A percentile compares a stretch with the other conserved stretches of the same genome.
Evolutionary conservation across 768 basidiomycete genomes (phyloP).

Genomic region (Mycena alexandri): DNA sequence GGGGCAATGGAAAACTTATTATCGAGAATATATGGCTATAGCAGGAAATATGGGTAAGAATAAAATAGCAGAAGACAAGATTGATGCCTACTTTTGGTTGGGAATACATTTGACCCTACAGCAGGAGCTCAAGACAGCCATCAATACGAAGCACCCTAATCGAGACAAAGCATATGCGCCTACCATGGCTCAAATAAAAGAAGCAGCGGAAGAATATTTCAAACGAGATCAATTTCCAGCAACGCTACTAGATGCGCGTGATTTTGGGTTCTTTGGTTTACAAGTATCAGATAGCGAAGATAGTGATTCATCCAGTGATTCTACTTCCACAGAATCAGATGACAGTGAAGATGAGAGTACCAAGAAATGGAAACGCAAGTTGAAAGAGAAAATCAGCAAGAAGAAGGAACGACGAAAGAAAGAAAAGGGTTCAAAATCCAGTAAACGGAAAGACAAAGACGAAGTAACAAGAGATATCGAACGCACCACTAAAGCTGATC

Average conservation of each 20-base stretch:
- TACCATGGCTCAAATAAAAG: neutral
- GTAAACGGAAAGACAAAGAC: neutral
- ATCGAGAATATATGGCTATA: conserved; percentile 2
- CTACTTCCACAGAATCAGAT: neutral
- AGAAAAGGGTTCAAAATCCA: too few species aligned
- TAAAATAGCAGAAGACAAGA: neutral
- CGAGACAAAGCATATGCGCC: conserved; percentile 3
- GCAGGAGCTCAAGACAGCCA: neutral
- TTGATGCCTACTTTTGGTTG: conserved; percentile 9
- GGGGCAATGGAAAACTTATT: conserved; percentile 17
- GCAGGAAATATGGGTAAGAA: conserved; percentile 14
- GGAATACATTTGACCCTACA: neutral
- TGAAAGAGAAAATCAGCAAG: neutral
- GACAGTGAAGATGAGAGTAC: neutral
- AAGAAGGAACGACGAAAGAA: neutral
- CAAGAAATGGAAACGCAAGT: neutral
- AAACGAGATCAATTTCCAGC: conserved; percentile 17
- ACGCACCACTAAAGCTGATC: neutral
- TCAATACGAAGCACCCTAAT: neutral
- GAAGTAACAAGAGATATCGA: neutral
- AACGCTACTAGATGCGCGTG: neutral
- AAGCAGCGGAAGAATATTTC: too few species aligned
- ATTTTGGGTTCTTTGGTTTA: neutral
- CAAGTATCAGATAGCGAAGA: neutral
- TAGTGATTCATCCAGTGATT: neutral